Evolutionary conservation across 257 asterid species (phyloP), one percentile per base, ranked within the genome.

Genomic region (Henckelia pumila): DNA sequence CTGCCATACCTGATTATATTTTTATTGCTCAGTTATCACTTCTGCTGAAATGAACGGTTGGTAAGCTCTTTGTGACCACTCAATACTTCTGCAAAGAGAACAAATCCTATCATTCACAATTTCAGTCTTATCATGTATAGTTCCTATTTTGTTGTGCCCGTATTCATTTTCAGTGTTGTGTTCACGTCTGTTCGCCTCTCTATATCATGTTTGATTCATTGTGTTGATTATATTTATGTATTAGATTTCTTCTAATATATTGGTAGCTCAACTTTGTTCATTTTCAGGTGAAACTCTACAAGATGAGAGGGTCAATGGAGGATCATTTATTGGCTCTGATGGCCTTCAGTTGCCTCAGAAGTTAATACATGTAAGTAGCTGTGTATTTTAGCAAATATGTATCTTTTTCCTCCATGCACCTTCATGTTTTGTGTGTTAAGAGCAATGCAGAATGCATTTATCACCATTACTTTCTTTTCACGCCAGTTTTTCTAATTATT

Each of bases 241-340:
- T 70, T 65, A 8, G 29, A 1, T 13, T 33, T 57, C 59, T 23
- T 25, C 24, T 17, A 33, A 22, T 19, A 14, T 23, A n/a, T 56
- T 32, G 19, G 7, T 35, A 30, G 30, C 64, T 52, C 56, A 64
- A 21, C 17, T 73, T 14, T 56, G 33, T 73, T 40, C 64, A 33
- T 60, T 35, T 82, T 62, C 85, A 92, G 98, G 98, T 75, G 98
- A 92, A 83, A 86, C 97, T 26, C 85, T 92, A 61, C 96, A 89
- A 70, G 96, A 92, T 76, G 98, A 92, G 84, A 89, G 98, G 82
- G 86, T 86, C 37, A 86, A 89, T 78, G 98, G 97, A 80, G 97
- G 98, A 73, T 88, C 96, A 69, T 92, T 92, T 71, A 72, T 81
- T 77, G 86, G 96, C 70, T 72, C 88, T 21, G 98, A 92, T 77